Percentiles rank a stretch among this genome's conserved stretches.
Conservation (phyloP, 306 rosid species). For the Cucurbita maxima region DNA sequence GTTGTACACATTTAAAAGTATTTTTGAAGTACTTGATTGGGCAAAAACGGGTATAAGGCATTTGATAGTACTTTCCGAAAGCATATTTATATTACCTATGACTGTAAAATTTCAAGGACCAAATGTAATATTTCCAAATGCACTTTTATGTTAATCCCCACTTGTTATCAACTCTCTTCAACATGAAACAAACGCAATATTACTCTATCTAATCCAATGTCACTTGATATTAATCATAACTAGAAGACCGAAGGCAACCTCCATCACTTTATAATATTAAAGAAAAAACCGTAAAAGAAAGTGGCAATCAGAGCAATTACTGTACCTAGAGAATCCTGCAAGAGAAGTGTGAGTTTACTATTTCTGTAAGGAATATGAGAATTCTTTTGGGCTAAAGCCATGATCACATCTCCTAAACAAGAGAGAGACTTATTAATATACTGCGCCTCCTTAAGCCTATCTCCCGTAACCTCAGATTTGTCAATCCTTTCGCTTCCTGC, state of each 20-base stretch:
- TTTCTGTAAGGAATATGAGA: constrained; percentile 91
- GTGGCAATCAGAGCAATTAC: not conserved
- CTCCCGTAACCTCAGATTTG: constrained; percentile 90
- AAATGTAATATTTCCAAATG: not conserved
- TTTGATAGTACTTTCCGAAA: not conserved
- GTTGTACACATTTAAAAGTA: not conserved
- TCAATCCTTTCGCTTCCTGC: constrained; percentile 97
- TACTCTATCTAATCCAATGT: not conserved
- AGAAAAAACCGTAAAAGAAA: not conserved
- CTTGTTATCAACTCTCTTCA: not conserved
- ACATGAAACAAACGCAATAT: not conserved
- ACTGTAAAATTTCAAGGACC: not conserved
- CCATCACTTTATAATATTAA: not conserved
- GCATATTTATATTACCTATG: not conserved
- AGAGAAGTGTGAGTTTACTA: constrained; percentile 92
- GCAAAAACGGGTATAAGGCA: not conserved
- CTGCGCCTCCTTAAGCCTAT: constrained; percentile 80
- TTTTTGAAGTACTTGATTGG: not conserved
- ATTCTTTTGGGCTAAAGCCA: constrained; percentile 87
- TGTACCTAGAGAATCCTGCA: constrained; percentile 84
- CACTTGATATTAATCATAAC: not conserved
- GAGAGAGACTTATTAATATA: constrained; percentile 87
- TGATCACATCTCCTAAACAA: constrained; percentile 90
- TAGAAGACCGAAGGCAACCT: not conserved
- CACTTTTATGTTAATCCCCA: not conserved